Conservation (phyloP, 176 grass and related monocot species). For the Themeda triandra region DNA sequence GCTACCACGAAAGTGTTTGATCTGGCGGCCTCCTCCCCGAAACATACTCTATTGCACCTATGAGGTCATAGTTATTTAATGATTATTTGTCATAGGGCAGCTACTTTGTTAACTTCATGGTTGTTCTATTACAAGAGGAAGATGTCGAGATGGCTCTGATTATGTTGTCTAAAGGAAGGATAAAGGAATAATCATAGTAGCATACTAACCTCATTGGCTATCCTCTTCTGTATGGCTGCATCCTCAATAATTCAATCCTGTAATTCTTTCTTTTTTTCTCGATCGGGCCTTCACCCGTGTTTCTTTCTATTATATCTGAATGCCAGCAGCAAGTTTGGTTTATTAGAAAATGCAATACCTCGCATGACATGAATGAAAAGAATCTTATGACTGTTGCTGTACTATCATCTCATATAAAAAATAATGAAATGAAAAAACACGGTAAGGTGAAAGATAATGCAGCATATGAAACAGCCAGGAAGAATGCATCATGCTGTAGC, state of each 20-base stretch:
- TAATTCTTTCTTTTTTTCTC: too few species aligned
- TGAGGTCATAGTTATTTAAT: constrained; percentile 38
- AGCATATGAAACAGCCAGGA: constrained; percentile 34
- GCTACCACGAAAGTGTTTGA: constrained; percentile 20
- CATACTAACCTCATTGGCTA: constrained; percentile 28
- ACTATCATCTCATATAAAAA: constrained; percentile 23
- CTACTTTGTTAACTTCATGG: constrained; percentile 21
- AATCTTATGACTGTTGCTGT: constrained; percentile 2
- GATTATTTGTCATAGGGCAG: constrained; percentile 14
- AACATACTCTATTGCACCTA: constrained; percentile 23
- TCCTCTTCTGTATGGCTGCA: constrained; percentile 37
- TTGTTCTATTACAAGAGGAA: constrained; percentile 64
- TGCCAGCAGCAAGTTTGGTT: constrained; percentile 15
- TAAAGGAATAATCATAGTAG: constrained; percentile 42
- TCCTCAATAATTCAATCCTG: background rate
- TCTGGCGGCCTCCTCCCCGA: background rate
- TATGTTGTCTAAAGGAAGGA: constrained; percentile 46
- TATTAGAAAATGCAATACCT: constrained; percentile 8
- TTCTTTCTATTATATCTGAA: constrained; percentile 27
- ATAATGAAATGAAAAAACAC: background rate
- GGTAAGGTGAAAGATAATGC: too few species aligned
- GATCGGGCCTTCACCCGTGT: too few species aligned
- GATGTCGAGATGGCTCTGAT: constrained; percentile 40
- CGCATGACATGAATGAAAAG: constrained; percentile 10
- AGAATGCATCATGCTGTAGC: background rate